Evolutionary conservation across 177 flowering plant genomes (phyloP), one percentile per base, ranked within the genome.

Genomic region (Vitis hybrid): DNA sequence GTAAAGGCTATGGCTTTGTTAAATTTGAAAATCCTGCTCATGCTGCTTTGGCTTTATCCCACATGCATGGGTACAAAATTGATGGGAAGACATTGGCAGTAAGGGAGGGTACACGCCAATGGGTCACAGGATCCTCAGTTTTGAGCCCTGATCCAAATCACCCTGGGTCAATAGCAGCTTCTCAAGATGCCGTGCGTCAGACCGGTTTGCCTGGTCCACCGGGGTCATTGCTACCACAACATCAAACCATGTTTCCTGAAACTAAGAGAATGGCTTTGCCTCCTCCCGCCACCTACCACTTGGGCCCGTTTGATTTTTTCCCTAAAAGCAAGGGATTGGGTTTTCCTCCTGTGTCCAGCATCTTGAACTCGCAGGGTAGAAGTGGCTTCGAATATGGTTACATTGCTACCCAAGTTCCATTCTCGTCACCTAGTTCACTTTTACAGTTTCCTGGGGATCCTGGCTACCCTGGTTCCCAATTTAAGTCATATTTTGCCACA

Each of bases 1-100:
- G 80, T 67, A 83, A 78, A 72, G 84, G 83, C 33, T 81, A 78
- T 68, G 89, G 85, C 33, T 80, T 85, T 74, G 82, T 85, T 3
- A 78, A 59, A 61, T 86, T 72, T 70, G 71, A 70, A 39, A 69
- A 70, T 67, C 57, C 79, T 13, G 22, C 18, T 9, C 71, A 67
- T 72, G 86, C 90, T 2, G 70, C 72, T 31, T 39, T 45, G 15
- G 90, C 90, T 53, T 65, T 74, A 49, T 51, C 50, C 26, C 56
- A 61, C 68, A 72, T 81, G 85, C 68, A 81, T 65, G 86, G 85
- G 31, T 71, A 69, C 53, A 73, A 51, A 56, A 64, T 83, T 64
- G 81, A 75, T 60, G 84, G 86, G 21, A 83, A 74, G 51, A 61
- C 13, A 5, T 64, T 86, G 76, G 80, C 70, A 10, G 89, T 86